phyloP scores from a whole-genome alignment of 106 monocot genomes.

The Hemerocallis citrina region DNA sequence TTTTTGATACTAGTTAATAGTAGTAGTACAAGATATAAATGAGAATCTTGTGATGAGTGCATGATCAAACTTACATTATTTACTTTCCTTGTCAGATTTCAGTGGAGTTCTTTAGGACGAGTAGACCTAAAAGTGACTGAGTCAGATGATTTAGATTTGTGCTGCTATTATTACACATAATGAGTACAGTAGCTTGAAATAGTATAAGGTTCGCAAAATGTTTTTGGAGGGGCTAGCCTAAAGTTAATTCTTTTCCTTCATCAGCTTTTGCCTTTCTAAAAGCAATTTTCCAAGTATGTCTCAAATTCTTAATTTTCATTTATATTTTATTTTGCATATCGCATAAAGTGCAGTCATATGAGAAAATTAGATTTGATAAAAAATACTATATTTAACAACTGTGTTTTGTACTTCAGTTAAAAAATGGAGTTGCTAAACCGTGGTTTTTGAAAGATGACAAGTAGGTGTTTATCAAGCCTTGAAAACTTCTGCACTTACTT shows the following conservation, averaged over 20 bases:
- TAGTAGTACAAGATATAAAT: background rate
- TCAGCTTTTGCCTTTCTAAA: no score
- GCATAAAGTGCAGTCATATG: no score
- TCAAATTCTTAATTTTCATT: background rate
- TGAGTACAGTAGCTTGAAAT: background rate
- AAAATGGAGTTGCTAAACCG: no score
- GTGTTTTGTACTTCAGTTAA: no score
- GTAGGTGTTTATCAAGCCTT: no score
- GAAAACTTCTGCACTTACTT: no score
- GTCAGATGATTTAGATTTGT: background rate
- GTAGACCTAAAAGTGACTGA: background rate
- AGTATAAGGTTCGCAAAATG: background rate
- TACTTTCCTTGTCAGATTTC: background rate
- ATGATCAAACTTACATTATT: background rate
- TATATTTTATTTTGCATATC: no score
- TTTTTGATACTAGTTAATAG: background rate
- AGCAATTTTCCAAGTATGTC: background rate
- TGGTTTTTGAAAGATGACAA: no score
- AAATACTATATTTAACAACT: background rate
- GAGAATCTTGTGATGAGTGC: background rate
- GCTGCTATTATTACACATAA: conserved; percentile 1
- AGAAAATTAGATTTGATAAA: background rate
- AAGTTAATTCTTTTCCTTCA: background rate
- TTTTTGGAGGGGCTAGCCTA: background rate
- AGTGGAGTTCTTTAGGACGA: background rate